Evolutionary conservation across 2,329 filamentous ascomycete genomes (phyloP).

Genomic region (Lomentospora prolificans): DNA sequence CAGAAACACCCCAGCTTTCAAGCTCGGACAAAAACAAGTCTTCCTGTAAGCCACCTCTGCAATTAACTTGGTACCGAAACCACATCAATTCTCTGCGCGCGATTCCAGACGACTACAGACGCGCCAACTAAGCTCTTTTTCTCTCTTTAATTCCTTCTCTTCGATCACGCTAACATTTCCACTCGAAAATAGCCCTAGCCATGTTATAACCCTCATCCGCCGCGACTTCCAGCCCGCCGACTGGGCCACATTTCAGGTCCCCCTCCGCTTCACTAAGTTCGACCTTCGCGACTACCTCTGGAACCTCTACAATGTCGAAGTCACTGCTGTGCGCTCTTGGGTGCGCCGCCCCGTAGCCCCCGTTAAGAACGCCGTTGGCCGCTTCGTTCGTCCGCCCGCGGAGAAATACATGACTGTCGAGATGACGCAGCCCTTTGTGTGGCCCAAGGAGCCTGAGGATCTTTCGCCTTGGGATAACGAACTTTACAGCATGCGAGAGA

Average conservation of each 20-base stretch:
- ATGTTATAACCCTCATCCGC: constrained; percentile 68
- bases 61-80: no score
- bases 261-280: constrained; percentile 88
- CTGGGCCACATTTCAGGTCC: constrained; percentile 84
- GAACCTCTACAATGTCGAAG: constrained; percentile 71
- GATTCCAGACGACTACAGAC: no score
- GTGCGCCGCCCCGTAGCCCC: constrained; percentile 22
- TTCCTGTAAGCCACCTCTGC: constrained; percentile 36
- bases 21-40: constrained; percentile 42
- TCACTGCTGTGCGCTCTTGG: constrained; percentile 65
- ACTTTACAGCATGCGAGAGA: constrained; percentile 43
- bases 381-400: constrained; percentile 52
- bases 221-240: constrained; percentile 63
- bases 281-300: constrained; percentile 92
- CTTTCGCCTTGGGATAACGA: constrained; percentile 54
- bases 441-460: constrained; percentile 62
- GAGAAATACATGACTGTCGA: constrained; percentile 94
- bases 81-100: no score
- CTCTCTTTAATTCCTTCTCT: no score
- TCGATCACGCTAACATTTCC: no score
- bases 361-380: constrained; percentile 40
- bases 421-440: constrained; percentile 78
- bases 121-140: no score
- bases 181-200: constrained; percentile 69
- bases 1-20: constrained; percentile 32